A percentile compares a stretch with the other conserved stretches of the same genome.
Conservation (phyloP, 1,284 basidiomycete species). For the Boletus semigastroideus region DNA sequence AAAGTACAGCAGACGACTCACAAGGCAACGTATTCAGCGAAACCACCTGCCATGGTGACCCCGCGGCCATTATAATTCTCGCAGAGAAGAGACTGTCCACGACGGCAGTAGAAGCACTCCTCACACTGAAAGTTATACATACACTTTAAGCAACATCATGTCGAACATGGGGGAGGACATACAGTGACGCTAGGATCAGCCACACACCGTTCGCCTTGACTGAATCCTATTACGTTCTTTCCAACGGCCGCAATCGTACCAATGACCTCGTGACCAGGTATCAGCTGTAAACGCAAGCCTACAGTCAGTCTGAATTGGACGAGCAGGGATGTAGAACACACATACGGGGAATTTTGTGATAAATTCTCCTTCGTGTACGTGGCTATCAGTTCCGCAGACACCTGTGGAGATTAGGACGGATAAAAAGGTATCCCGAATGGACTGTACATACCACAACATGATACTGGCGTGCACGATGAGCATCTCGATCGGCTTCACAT, state of each 20-base stretch:
- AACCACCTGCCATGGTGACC: conserved; percentile 74
- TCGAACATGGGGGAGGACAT: conserved; percentile 18
- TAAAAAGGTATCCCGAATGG: neutral
- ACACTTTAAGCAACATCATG: neutral
- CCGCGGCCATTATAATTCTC: conserved; percentile 77
- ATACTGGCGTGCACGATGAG: conserved; percentile 30
- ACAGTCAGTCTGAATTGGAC: neutral
- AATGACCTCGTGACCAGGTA: conserved; percentile 81
- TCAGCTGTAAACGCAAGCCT: conserved; percentile 44
- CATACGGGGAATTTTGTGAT: conserved; percentile 67
- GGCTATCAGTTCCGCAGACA: conserved; percentile 72
- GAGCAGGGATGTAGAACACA: neutral
- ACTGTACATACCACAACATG: conserved; percentile 42
- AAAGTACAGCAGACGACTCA: conserved; percentile 36
- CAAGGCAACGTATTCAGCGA: conserved; percentile 81
- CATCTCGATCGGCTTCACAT: neutral
- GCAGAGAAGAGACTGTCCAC: conserved; percentile 69
- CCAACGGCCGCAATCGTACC: conserved; percentile 67
- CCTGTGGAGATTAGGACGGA: conserved; percentile 34
- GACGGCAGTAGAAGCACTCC: conserved; percentile 80
- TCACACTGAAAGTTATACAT: conserved; percentile 52
- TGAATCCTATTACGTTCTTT: conserved; percentile 64
- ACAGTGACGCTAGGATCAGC: conserved; percentile 65
- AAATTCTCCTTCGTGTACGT: conserved; percentile 77
- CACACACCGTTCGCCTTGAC: conserved; percentile 72